A percentile compares a stretch with the other conserved stretches of the same genome.
phyloP scores from a whole-genome alignment of 768 basidiomycete genomes.

The Mycena albidolilacea region DNA sequence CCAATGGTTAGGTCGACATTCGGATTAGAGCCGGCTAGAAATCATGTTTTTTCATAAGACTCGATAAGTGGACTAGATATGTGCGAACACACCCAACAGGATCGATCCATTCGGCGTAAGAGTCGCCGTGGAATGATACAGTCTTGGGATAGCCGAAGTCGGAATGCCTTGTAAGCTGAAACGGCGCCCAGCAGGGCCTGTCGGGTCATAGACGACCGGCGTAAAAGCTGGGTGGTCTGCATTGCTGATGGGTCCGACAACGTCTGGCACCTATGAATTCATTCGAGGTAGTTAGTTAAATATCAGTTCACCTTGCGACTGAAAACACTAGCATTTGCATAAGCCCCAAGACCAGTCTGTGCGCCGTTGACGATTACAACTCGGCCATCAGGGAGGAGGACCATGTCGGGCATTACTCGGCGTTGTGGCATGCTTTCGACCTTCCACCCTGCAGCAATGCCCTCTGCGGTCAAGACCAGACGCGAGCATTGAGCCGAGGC shows the following conservation, averaged over 20 bases:
- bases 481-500: constrained; percentile 52
- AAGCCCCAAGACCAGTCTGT: constrained; percentile 53
- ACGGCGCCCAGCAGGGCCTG: constrained; percentile 57
- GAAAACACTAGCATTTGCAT: constrained; percentile 40
- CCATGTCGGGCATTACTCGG: constrained; percentile 52
- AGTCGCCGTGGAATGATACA: constrained; percentile 76
- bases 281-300: not conserved
- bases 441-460: constrained; percentile 53
- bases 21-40: constrained; percentile 61
- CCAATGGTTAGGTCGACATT: constrained; percentile 46
- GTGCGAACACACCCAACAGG: constrained; percentile 33
- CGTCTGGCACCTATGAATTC: constrained; percentile 14
- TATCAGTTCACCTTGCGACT: constrained; percentile 29
- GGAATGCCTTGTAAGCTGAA: constrained; percentile 65
- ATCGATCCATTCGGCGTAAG: constrained; percentile 67
- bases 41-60: not conserved
- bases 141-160: constrained; percentile 60
- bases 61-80: not conserved
- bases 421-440: constrained; percentile 51
- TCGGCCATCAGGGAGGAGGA: constrained; percentile 53
- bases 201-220: constrained; percentile 66
- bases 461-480: constrained; percentile 47
- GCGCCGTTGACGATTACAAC: constrained; percentile 59
- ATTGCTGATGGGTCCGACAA: constrained; percentile 40
- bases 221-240: constrained; percentile 51